A percentile compares a stretch with the other conserved stretches of the same genome.
Conservation (phyloP, 768 basidiomycete species). For the Trametes cingulata region DNA sequence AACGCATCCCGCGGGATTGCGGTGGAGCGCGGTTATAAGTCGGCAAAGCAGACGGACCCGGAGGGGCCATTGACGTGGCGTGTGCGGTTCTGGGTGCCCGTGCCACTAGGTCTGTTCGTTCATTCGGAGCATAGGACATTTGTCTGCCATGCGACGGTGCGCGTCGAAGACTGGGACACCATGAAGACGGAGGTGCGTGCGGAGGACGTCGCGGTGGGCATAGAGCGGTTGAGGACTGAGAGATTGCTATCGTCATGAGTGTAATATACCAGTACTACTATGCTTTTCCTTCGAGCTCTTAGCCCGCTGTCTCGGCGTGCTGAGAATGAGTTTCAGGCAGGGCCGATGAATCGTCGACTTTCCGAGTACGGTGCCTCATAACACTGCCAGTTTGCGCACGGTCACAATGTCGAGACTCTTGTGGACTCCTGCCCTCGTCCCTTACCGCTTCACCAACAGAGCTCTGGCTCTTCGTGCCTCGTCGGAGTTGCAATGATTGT, state of each 20-base stretch:
- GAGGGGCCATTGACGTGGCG: constrained; percentile 27
- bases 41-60: background rate
- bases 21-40: background rate
- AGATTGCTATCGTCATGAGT: background rate
- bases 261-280: too few relatives aligned
- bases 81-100: constrained; percentile 45
- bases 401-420: too few relatives aligned
- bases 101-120: constrained; percentile 46
- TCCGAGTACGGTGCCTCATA: too few relatives aligned
- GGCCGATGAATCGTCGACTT: too few relatives aligned
- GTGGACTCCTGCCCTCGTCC: too few relatives aligned
- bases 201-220: background rate
- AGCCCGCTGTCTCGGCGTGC: too few relatives aligned
- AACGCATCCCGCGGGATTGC: background rate
- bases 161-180: background rate
- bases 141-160: constrained; percentile 36
- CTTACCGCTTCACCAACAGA: too few relatives aligned
- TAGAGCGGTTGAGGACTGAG: background rate
- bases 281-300: too few relatives aligned
- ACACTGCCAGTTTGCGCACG: too few relatives aligned
- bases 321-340: too few relatives aligned
- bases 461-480: too few relatives aligned
- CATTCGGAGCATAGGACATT: constrained; percentile 50
- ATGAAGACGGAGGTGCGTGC: background rate
- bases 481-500: too few relatives aligned